Evolutionary conservation across 192 early-diverging fungal genomes (phyloP).

Genomic region (Coemansia sp.): DNA sequence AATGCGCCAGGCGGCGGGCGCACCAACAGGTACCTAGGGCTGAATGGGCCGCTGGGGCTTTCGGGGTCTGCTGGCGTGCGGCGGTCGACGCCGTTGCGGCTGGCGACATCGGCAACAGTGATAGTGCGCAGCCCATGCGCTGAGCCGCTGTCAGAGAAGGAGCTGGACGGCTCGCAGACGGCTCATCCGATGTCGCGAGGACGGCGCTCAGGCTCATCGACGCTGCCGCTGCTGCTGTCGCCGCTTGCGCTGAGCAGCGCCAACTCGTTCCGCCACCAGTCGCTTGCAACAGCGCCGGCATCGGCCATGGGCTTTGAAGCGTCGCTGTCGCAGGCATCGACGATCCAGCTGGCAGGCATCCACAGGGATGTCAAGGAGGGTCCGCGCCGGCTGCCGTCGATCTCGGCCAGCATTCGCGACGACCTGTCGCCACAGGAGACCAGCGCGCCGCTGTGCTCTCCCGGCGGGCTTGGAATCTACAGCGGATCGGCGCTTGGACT

Average conservation of each 20-base stretch:
- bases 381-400: slow-evolving; percentile 51
- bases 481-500: slow-evolving; percentile 5
- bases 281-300: neutral
- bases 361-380: slow-evolving; percentile 42
- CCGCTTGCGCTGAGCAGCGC: slow-evolving; percentile 16
- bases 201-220: slow-evolving; percentile 7
- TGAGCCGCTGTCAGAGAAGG: neutral
- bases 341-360: slow-evolving; percentile 43
- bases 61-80: slow-evolving; percentile 11
- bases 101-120: slow-evolving; percentile 41
- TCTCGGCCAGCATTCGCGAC: slow-evolving; percentile 32
- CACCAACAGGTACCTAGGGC: slow-evolving; percentile 39
- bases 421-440: slow-evolving; percentile 11
- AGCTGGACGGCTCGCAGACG: slow-evolving; percentile 1
- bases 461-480: slow-evolving; percentile 44
- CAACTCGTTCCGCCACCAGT: neutral
- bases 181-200: neutral
- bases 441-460: slow-evolving; percentile 19
- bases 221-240: slow-evolving; percentile 49
- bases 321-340: slow-evolving; percentile 4
- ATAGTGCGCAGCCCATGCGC: slow-evolving; percentile 26
- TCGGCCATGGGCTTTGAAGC: slow-evolving; percentile 1
- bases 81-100: slow-evolving; percentile 34
- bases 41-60: slow-evolving; percentile 14
- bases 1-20: slow-evolving; percentile 4